phyloP scores from a whole-genome alignment of 495 filamentous ascomycete species.

The Penicilliopsis zonata region DNA sequence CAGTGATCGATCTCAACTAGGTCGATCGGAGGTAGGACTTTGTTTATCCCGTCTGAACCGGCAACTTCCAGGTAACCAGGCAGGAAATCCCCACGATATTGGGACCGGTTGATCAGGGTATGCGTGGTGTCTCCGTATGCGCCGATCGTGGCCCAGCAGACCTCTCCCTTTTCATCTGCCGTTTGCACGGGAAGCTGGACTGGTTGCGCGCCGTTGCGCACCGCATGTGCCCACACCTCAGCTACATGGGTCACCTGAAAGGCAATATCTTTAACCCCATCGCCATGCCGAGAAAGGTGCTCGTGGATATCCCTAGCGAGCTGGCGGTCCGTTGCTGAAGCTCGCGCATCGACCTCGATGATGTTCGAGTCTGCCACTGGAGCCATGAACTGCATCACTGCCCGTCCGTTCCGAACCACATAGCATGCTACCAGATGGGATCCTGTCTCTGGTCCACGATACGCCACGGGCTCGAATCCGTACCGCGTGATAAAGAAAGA shows the following conservation, averaged over 20 bases:
- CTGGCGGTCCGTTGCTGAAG: slow-evolving; percentile 35
- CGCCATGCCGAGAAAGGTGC: slow-evolving; percentile 62
- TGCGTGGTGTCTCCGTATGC: slow-evolving; percentile 82
- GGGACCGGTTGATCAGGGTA: slow-evolving; percentile 53
- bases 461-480: slow-evolving; percentile 62
- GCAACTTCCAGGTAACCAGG: slow-evolving; percentile 50
- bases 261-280: slow-evolving; percentile 73
- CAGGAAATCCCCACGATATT: slow-evolving; percentile 56
- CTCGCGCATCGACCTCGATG: too few relatives aligned
- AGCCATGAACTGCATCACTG: too few relatives aligned
- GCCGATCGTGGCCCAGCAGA: slow-evolving; percentile 53
- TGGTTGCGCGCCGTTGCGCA: slow-evolving; percentile 46
- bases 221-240: slow-evolving; percentile 51
- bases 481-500: slow-evolving; percentile 65
- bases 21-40: slow-evolving; percentile 36
- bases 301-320: slow-evolving; percentile 51
- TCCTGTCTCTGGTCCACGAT: slow-evolving; percentile 69
- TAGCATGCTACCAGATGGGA: slow-evolving; percentile 57
- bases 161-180: slow-evolving; percentile 29
- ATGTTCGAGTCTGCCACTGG: too few relatives aligned
- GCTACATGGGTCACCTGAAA: slow-evolving; percentile 67
- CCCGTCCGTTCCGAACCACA: slow-evolving; percentile 54
- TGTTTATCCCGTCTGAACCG: slow-evolving; percentile 28
- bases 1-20: slow-evolving; percentile 71
- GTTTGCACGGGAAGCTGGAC: slow-evolving; percentile 40